A percentile compares a stretch with the other conserved stretches of the same genome.
Conservation (phyloP, 176 grass and related monocot genomes). For the Chloris gayana region DNA sequence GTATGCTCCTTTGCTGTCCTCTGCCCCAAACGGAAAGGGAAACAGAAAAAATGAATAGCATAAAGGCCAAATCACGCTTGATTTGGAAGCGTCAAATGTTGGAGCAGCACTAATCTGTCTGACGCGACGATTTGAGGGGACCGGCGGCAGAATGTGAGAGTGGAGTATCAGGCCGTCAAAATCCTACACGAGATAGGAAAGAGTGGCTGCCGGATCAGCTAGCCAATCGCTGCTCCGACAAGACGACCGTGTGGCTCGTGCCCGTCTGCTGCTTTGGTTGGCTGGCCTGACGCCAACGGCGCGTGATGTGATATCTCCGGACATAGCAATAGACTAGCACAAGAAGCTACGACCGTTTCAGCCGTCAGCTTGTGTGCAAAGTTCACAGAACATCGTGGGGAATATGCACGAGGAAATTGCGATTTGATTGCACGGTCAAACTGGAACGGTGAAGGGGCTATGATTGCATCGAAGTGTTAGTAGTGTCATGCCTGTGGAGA, state of each 20-base stretch:
- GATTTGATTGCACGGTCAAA: slow-evolving; percentile 9
- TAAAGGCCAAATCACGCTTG: slow-evolving; percentile 2
- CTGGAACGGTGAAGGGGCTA: not conserved
- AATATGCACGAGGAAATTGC: slow-evolving; percentile 11
- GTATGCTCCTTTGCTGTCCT: not conserved
- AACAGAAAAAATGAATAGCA: not conserved
- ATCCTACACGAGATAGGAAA: slow-evolving; percentile 21
- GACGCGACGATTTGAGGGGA: not conserved
- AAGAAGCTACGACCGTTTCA: slow-evolving; percentile 28
- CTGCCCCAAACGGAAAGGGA: not conserved
- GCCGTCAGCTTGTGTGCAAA: slow-evolving; percentile 15
- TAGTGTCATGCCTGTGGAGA: not conserved
- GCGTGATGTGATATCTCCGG: slow-evolving; percentile 5
- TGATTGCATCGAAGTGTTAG: not conserved
- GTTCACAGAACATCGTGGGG: not conserved
- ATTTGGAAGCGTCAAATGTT: slow-evolving; percentile 53
- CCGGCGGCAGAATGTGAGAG: not conserved
- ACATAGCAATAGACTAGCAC: not conserved
- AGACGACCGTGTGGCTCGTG: slow-evolving; percentile 3
- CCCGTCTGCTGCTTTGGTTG: not conserved
- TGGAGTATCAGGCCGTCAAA: slow-evolving; percentile 13
- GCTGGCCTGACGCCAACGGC: not conserved
- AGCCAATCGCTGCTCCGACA: not conserved
- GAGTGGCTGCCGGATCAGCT: slow-evolving; percentile 16
- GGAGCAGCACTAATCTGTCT: slow-evolving; percentile 12